Conservation (phyloP, 768 basidiomycete genomes). For the Lactarius trivialis region DNA sequence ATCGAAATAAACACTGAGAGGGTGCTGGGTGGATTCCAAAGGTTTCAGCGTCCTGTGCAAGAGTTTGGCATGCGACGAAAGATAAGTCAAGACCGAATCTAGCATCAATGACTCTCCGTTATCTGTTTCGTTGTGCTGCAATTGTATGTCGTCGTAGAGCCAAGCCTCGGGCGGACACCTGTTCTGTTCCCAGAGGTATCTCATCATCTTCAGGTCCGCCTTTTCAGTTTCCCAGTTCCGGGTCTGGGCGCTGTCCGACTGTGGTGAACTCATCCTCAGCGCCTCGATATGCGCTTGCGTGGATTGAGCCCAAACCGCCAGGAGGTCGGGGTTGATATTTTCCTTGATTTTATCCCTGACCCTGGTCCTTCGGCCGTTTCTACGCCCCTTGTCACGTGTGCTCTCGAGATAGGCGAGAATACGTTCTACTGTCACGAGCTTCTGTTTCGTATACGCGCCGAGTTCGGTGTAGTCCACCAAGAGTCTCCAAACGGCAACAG, state of each 20-base stretch:
- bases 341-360: background rate
- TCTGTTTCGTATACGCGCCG: background rate
- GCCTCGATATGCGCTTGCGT: background rate
- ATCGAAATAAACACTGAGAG: background rate
- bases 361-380: background rate
- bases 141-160: background rate
- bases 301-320: constrained; percentile 1
- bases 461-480: constrained; percentile 1
- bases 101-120: background rate
- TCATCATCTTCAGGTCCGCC: background rate
- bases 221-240: background rate
- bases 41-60: background rate
- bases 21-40: background rate
- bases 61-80: background rate
- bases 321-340: background rate
- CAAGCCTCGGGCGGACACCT: background rate
- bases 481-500: background rate
- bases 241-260: background rate
- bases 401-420: background rate
- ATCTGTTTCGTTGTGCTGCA: background rate
- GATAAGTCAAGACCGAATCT: background rate
- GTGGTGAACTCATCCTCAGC: background rate
- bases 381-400: background rate
- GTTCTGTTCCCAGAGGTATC: background rate
- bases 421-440: constrained; percentile 1